phyloP scores from a whole-genome alignment of 2,329 filamentous ascomycete genomes.

The Ceratocystis huliohia region DNA sequence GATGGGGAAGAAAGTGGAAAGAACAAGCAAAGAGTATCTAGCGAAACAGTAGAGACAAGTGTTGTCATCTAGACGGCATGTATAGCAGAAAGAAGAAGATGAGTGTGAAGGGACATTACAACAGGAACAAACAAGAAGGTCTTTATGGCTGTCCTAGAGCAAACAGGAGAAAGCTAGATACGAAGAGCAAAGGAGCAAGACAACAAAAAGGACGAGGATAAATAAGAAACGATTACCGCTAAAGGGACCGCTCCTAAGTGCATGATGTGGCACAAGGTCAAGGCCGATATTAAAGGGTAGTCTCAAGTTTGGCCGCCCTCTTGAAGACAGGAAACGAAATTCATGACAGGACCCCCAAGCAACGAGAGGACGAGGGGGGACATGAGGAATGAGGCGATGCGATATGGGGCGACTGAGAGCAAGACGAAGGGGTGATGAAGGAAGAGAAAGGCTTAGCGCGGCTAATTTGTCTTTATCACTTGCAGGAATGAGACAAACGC shows the following conservation, averaged over 20 bases:
- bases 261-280: background rate
- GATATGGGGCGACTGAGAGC: background rate
- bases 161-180: background rate
- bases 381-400: background rate
- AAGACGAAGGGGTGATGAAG: background rate
- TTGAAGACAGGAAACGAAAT: background rate
- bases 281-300: background rate
- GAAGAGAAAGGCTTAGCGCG: background rate
- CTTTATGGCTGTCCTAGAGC: background rate
- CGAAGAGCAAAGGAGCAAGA: background rate
- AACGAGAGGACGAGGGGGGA: background rate
- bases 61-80: background rate
- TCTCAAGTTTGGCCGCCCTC: background rate
- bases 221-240: background rate
- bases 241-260: background rate
- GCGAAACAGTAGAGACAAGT: background rate
- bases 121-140: background rate
- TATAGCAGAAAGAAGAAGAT: background rate
- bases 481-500: slow-evolving; percentile 6
- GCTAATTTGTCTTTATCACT: background rate
- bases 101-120: background rate
- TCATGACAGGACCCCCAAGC: background rate
- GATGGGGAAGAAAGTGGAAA: background rate
- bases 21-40: background rate
- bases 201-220: background rate